Percentiles rank a stretch among this genome's conserved stretches.
phyloP scores from a whole-genome alignment of 163 green algal genomes.

The Chlorella variabilis region DNA sequence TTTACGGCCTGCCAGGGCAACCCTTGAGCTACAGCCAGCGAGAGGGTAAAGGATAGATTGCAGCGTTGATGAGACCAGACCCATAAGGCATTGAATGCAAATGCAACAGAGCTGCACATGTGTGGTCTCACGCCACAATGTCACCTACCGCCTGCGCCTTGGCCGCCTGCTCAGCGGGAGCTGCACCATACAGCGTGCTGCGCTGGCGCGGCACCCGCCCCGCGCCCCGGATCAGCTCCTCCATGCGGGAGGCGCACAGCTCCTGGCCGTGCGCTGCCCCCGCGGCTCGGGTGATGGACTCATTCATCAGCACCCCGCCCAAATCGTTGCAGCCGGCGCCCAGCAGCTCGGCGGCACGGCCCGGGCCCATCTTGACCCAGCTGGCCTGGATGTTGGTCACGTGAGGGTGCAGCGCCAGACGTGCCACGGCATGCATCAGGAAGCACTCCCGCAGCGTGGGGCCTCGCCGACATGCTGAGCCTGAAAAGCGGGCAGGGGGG shows the following conservation, averaged over 20 bases:
- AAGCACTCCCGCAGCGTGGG: conserved; percentile 85
- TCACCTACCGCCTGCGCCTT: too few species aligned
- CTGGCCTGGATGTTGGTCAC: conserved; percentile 86
- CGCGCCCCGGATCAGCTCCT: conserved; percentile 70
- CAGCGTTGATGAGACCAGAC: too few species aligned
- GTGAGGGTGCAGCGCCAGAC: conserved; percentile 75
- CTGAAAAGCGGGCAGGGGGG: conserved; percentile 53
- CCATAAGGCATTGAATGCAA: too few species aligned
- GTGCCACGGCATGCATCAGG: conserved; percentile 72
- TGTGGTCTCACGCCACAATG: too few species aligned
- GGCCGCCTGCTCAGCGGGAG: background rate
- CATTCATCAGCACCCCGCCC: conserved; percentile 92
- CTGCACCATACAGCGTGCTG: conserved; percentile 70
- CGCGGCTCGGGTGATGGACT: conserved; percentile 89
- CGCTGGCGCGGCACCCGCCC: conserved; percentile 69
- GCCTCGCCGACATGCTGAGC: too few species aligned
- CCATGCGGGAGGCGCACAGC: conserved; percentile 70
- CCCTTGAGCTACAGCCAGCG: too few species aligned
- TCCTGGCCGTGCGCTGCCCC: conserved; percentile 80
- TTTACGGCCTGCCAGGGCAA: too few species aligned
- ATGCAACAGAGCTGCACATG: too few species aligned
- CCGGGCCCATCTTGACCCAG: conserved; percentile 92
- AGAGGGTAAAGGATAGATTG: too few species aligned
- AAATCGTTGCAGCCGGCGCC: conserved; percentile 89
- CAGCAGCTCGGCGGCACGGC: conserved; percentile 72